Percentiles rank a stretch among this genome's conserved stretches.
Conservation (phyloP, 2,329 filamentous ascomycete species). For the Zymoseptoria ardabiliae region DNA sequence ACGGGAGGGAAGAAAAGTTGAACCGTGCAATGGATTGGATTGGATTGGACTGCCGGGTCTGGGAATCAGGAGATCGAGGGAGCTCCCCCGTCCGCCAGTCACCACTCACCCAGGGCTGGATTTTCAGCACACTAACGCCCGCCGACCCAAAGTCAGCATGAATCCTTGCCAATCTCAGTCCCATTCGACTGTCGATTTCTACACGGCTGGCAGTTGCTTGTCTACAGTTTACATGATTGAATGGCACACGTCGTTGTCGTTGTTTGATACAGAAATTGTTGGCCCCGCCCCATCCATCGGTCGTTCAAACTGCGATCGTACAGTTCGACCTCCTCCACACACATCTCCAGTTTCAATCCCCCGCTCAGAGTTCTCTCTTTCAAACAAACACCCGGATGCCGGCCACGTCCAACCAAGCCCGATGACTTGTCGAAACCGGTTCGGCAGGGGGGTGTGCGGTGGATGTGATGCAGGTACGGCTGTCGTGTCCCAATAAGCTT, state of each 20-base stretch:
- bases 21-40: too few relatives aligned
- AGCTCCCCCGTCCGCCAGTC: background rate
- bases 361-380: background rate
- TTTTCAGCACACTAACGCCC: background rate
- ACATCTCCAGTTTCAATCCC: background rate
- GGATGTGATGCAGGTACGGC: too few relatives aligned
- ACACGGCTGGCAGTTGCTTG: too few relatives aligned
- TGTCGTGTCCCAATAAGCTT: background rate
- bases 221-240: too few relatives aligned
- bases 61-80: background rate
- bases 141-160: background rate
- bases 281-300: background rate
- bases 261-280: too few relatives aligned
- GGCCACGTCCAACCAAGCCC: background rate
- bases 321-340: background rate
- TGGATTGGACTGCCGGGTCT: too few relatives aligned
- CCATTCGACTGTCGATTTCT: too few relatives aligned
- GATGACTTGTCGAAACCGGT: background rate
- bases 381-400: background rate
- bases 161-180: background rate
- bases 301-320: background rate
- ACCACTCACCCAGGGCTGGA: too few relatives aligned
- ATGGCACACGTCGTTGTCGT: too few relatives aligned
- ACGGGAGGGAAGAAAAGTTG: background rate
- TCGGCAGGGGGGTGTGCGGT: too few relatives aligned